These are phyloP conservation scores for Trichoderma pleuroti DNA, from an alignment of 2,329 filamentous ascomycete genomes.

Conservation along the genomic window DNA sequence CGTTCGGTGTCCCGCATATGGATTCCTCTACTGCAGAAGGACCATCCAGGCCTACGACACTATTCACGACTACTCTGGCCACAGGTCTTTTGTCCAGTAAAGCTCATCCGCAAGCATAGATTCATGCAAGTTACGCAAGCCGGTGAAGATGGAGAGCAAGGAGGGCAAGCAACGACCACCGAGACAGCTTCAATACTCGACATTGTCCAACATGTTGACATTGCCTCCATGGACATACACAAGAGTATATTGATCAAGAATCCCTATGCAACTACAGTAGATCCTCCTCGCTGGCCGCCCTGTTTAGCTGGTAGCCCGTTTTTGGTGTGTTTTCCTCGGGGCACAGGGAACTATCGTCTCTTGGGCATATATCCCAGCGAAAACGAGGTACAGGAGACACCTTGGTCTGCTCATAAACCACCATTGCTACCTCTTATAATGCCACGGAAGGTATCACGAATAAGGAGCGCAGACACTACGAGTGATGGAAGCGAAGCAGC, in stretches of 20 bases:
- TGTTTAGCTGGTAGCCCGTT: constrained; percentile 12
- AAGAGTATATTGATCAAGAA: constrained; percentile 16
- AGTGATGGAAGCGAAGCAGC: background rate
- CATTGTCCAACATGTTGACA: constrained; percentile 6
- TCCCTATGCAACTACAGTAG: constrained; percentile 11
- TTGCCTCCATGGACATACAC: constrained; percentile 2
- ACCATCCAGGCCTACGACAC: background rate
- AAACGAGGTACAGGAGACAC: background rate
- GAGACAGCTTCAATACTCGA: background rate
- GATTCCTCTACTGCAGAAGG: constrained; percentile 10
- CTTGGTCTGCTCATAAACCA: background rate
- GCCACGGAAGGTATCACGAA: background rate
- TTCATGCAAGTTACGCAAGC: background rate
- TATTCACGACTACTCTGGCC: constrained; percentile 5
- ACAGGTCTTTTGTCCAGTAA: background rate
- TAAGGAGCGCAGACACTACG: background rate
- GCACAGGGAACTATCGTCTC: background rate
- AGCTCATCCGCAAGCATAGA: background rate
- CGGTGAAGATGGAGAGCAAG: background rate
- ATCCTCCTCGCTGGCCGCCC: constrained; percentile 8
- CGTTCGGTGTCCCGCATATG: background rate
- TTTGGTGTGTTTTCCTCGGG: constrained; percentile 17
- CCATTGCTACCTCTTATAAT: background rate
- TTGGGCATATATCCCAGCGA: constrained; percentile 12
- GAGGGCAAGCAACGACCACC: background rate